These are phyloP conservation scores for Ascochyta rabiei DNA, from an alignment of 2,329 filamentous ascomycete genomes.

Conservation along the genomic window DNA sequence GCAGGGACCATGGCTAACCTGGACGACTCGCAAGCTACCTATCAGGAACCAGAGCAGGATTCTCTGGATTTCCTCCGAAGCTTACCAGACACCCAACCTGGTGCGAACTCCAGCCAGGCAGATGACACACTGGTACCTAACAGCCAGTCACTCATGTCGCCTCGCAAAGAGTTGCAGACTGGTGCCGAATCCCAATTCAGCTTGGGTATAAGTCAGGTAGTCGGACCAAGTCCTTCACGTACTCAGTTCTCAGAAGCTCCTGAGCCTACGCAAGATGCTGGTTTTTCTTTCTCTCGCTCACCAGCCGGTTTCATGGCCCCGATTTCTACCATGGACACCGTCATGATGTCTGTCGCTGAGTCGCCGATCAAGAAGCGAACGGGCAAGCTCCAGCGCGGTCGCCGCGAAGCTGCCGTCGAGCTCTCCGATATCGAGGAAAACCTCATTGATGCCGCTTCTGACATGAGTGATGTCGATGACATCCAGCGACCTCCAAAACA, in stretches of 20 bases:
- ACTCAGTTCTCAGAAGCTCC: constrained; percentile 73
- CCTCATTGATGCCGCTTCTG: constrained; percentile 27
- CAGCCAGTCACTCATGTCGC: constrained; percentile 54
- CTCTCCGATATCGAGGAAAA: constrained; percentile 56
- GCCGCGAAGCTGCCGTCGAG: constrained; percentile 47
- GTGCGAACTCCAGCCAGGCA: constrained; percentile 62
- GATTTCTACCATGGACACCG: constrained; percentile 73
- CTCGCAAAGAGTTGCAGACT: constrained; percentile 32
- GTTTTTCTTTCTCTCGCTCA: constrained; percentile 71
- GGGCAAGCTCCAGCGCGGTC: constrained; percentile 60
- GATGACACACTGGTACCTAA: constrained; percentile 64
- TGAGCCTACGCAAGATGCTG: constrained; percentile 80
- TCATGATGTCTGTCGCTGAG: constrained; percentile 62
- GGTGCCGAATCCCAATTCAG: constrained; percentile 32
- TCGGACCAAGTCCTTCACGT: constrained; percentile 43
- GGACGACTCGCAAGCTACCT: constrained; percentile 47
- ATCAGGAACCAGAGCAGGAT: constrained; percentile 51
- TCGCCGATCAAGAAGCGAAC: constrained; percentile 70
- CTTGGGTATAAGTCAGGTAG: constrained; percentile 46
- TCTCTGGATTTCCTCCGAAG: constrained; percentile 58
- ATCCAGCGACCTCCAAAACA: constrained; percentile 45
- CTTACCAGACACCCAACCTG: constrained; percentile 64
- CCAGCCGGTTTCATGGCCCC: constrained; percentile 70
- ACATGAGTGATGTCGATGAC: constrained; percentile 32
- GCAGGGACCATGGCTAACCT: constrained; percentile 82